A percentile compares a stretch with the other conserved stretches of the same genome.
These are phyloP conservation scores for Platanthera guangdongensis DNA, from an alignment of 106 monocot species.

Conservation along the genomic window DNA sequence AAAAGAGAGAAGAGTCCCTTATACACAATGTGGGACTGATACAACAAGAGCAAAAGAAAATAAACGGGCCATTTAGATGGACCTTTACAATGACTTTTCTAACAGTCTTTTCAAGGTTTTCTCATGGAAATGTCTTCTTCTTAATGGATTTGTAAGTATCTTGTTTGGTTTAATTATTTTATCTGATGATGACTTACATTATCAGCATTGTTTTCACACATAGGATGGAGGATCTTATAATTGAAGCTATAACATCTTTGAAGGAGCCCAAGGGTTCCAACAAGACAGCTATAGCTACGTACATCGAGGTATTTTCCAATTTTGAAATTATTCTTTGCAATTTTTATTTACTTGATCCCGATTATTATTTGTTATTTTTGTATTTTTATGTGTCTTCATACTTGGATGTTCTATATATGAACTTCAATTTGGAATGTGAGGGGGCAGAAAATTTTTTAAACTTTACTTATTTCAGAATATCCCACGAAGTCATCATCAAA, in stretches of 20 bases:
- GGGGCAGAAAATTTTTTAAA: not conserved
- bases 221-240: conserved; percentile 63
- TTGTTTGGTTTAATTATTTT: not conserved
- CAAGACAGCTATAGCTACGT: conserved; percentile 57
- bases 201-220: conserved; percentile 1
- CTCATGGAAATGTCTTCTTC: not conserved
- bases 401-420: not conserved
- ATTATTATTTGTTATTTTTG: not conserved
- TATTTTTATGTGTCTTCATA: not conserved
- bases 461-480: not conserved
- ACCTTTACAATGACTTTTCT: too few relatives aligned
- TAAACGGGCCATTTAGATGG: too few relatives aligned
- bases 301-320: conserved; percentile 63
- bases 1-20: too few relatives aligned
- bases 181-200: conserved; percentile 8
- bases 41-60: too few relatives aligned
- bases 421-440: not conserved
- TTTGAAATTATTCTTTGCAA: not conserved
- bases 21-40: too few relatives aligned
- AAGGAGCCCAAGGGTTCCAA: conserved; percentile 69
- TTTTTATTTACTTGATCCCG: not conserved
- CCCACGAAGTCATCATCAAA: not conserved
- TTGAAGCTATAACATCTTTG: conserved; percentile 69
- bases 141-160: not conserved
- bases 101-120: not conserved